Evolutionary conservation across 352 stramenopile genomes (phyloP).

Genomic region (Phytophthora pseudosyringae): DNA sequence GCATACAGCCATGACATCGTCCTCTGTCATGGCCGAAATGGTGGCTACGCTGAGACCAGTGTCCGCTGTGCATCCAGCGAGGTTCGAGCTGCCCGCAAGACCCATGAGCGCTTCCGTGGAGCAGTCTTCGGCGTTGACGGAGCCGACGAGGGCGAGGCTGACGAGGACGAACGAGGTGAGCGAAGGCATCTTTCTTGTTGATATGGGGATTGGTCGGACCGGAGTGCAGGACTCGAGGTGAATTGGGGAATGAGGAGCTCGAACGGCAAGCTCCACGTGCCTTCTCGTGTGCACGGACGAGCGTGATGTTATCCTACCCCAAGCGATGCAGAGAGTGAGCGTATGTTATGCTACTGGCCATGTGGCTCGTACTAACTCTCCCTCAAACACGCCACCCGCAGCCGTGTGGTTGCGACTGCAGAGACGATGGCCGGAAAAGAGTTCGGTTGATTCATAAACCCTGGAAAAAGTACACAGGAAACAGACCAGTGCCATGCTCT

Average conservation of each 20-base stretch:
- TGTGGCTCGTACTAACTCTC: constrained; percentile 19
- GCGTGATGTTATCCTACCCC: constrained; percentile 16
- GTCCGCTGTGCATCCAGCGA: constrained; percentile 19
- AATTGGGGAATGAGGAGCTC: constrained; percentile 21
- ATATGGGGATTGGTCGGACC: not conserved
- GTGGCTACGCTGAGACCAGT: constrained; percentile 29
- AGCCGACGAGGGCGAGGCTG: constrained; percentile 10
- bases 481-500: no score
- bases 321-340: constrained; percentile 9
- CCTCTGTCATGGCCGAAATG: constrained; percentile 13
- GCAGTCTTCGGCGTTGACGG: constrained; percentile 23
- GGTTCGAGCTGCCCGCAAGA: constrained; percentile 23
- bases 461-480: not conserved
- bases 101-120: constrained; percentile 9
- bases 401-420: not conserved
- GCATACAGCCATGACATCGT: constrained; percentile 22
- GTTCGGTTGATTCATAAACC: not conserved
- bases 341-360: constrained; percentile 13
- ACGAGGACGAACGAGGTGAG: constrained; percentile 17
- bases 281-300: not conserved
- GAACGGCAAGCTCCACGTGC: not conserved
- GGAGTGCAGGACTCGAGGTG: constrained; percentile 20
- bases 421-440: constrained; percentile 1
- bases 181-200: constrained; percentile 35
- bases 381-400: not conserved